These are phyloP conservation scores for Angomonas ambiguus DNA, from an alignment of 208 protist species.

Conservation along the genomic window DNA sequence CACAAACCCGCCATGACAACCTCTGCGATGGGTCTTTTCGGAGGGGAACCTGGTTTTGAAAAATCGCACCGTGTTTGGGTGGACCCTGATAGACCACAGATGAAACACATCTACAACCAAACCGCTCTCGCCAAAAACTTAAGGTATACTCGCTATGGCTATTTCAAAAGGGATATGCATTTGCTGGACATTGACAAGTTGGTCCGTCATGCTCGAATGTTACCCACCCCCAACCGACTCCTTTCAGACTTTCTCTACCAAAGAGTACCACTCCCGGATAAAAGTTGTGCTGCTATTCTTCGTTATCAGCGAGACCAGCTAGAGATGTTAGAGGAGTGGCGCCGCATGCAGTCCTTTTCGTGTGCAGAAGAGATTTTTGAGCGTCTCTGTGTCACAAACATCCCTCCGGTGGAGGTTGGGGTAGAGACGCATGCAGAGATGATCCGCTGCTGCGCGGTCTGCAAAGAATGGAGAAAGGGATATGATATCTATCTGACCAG, in stretches of 20 bases:
- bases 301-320: constrained; percentile 78
- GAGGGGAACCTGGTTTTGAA: constrained; percentile 88
- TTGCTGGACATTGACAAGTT: constrained; percentile 90
- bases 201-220: constrained; percentile 81
- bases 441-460: constrained; percentile 85
- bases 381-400: constrained; percentile 83
- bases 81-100: constrained; percentile 86
- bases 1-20: constrained; percentile 79
- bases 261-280: constrained; percentile 77
- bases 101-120: constrained; percentile 89
- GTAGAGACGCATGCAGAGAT: constrained; percentile 87
- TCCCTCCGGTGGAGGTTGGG: constrained; percentile 85
- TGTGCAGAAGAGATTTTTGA: constrained; percentile 89
- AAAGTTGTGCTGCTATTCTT: constrained; percentile 76
- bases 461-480: constrained; percentile 75
- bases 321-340: constrained; percentile 66
- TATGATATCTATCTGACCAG: constrained; percentile 69
- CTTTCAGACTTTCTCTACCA: constrained; percentile 90
- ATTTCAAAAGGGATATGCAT: constrained; percentile 90
- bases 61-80: constrained; percentile 89
- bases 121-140: constrained; percentile 82
- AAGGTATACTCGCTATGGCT: constrained; percentile 87
- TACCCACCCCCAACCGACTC: constrained; percentile 78
- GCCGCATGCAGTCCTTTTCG: constrained; percentile 37
- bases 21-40: constrained; percentile 82